These are phyloP conservation scores for Trichoderma sp. DNA, from an alignment of 2,329 filamentous ascomycete species.

Conservation along the genomic window DNA sequence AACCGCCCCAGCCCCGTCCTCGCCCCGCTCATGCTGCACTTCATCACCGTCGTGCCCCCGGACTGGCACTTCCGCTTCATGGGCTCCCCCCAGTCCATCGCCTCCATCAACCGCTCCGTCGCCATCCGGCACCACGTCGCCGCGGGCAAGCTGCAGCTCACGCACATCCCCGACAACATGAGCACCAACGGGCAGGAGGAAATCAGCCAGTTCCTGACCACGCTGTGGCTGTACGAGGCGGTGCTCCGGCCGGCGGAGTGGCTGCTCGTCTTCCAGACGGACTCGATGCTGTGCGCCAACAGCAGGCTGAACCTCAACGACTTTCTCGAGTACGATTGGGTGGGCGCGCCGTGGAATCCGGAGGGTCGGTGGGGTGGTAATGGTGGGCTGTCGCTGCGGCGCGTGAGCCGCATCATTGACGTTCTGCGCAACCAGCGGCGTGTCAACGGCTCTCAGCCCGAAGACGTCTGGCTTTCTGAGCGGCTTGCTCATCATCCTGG, in stretches of 20 bases:
- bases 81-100: slow-evolving; percentile 52
- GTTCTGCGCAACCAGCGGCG: slow-evolving; percentile 53
- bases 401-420: slow-evolving; percentile 57
- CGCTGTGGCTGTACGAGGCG: slow-evolving; percentile 54
- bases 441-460: slow-evolving; percentile 49
- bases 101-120: slow-evolving; percentile 47
- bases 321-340: slow-evolving; percentile 57
- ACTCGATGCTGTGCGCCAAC: slow-evolving; percentile 60
- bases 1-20: slow-evolving; percentile 53
- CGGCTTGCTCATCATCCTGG: slow-evolving; percentile 54
- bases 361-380: slow-evolving; percentile 52
- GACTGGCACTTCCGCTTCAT: slow-evolving; percentile 62
- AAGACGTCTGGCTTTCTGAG: slow-evolving; percentile 60
- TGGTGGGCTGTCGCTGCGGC: slow-evolving; percentile 55
- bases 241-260: slow-evolving; percentile 55
- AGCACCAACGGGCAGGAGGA: slow-evolving; percentile 54
- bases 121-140: slow-evolving; percentile 50
- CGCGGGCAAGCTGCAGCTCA: slow-evolving; percentile 53
- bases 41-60: slow-evolving; percentile 58
- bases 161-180: slow-evolving; percentile 55
- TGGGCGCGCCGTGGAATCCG: slow-evolving; percentile 54
- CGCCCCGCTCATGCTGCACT: slow-evolving; percentile 57
- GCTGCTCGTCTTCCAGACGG: slow-evolving; percentile 58
- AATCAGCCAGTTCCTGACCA: slow-evolving; percentile 57
- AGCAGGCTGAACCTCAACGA: slow-evolving; percentile 50